Conservation (phyloP, 2,329 filamentous ascomycete species). For the Aspergillus caelatus region DNA sequence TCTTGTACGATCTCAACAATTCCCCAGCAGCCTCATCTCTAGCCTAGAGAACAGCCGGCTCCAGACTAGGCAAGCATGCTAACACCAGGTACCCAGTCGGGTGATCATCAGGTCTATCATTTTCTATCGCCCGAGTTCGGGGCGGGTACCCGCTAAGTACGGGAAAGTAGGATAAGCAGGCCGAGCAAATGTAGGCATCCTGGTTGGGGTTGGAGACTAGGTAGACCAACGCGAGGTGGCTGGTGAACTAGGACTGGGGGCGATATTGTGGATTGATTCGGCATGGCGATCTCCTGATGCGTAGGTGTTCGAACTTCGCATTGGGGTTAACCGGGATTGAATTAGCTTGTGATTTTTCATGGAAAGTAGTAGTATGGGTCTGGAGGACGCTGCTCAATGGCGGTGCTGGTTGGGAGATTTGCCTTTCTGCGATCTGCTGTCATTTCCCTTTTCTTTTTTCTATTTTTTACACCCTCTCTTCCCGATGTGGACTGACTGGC, state of each 20-base stretch:
- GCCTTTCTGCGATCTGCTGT: neutral
- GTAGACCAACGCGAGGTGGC: neutral
- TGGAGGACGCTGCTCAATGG: neutral
- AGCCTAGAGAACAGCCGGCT: neutral
- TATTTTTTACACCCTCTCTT: neutral
- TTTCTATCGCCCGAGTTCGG: neutral
- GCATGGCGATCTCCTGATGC: neutral
- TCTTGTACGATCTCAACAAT: neutral
- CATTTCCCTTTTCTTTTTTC: neutral
- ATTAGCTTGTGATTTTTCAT: neutral
- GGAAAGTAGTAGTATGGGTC: neutral
- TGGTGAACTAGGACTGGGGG: neutral
- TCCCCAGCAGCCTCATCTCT: neutral
- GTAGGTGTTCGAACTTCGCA: neutral
- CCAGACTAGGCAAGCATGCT: neutral
- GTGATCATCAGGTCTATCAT: neutral
- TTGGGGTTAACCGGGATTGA: neutral
- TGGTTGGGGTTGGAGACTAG: neutral
- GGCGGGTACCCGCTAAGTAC: neutral
- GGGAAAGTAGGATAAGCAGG: neutral
- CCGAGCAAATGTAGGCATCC: neutral
- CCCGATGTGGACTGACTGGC: neutral
- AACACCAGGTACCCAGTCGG: neutral
- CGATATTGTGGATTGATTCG: neutral
- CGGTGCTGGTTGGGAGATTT: neutral